A percentile compares a stretch with the other conserved stretches of the same genome.
These are phyloP conservation scores for Diplodia sapinea DNA, from an alignment of 2,329 filamentous ascomycete genomes.

Conservation along the genomic window DNA sequence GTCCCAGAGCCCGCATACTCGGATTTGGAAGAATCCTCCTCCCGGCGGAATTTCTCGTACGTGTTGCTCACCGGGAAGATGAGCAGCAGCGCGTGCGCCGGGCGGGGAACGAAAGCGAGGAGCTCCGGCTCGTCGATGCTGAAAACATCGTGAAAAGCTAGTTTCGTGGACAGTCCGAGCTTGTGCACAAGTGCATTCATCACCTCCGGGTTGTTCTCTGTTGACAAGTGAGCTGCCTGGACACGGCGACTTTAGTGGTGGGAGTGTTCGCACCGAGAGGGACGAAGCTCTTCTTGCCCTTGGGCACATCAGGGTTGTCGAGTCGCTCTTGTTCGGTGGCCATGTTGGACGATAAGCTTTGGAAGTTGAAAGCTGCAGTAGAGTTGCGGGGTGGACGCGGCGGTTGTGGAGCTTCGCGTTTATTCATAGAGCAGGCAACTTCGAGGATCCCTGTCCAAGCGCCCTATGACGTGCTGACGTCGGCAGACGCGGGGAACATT, in stretches of 20 bases:
- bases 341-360: constrained; percentile 36
- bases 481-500: constrained; percentile 11
- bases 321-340: constrained; percentile 35
- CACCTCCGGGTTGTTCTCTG: constrained; percentile 63
- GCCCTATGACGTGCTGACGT: constrained; percentile 26
- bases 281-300: constrained; percentile 45
- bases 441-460: constrained; percentile 14
- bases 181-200: constrained; percentile 57
- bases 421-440: constrained; percentile 4
- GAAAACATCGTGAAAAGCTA: constrained; percentile 62
- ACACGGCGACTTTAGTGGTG: not conserved
- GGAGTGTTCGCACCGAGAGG: constrained; percentile 41
- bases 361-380: constrained; percentile 3
- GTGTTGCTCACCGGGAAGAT: constrained; percentile 55
- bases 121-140: constrained; percentile 58
- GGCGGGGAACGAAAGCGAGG: constrained; percentile 58
- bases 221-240: constrained; percentile 3
- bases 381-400: constrained; percentile 12
- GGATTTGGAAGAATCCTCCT: constrained; percentile 49
- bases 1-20: constrained; percentile 56
- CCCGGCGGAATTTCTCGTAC: constrained; percentile 50
- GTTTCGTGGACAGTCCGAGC: constrained; percentile 55
- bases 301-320: constrained; percentile 38
- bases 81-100: constrained; percentile 61
- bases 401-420: constrained; percentile 22